phyloP scores from a whole-genome alignment of 164 flowering plant species.

The Vitis riparia region DNA sequence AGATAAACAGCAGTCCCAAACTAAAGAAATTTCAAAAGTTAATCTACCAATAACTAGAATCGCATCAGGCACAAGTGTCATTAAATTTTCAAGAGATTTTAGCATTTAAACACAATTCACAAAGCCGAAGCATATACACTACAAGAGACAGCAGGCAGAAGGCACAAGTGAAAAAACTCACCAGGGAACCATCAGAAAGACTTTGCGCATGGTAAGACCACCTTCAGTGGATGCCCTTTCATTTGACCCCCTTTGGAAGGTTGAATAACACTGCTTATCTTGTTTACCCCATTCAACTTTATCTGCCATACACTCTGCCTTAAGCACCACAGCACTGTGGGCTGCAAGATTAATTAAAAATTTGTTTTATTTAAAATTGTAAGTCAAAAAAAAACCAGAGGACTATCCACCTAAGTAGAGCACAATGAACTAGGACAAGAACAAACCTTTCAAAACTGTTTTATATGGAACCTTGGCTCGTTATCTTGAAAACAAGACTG shows the following conservation, averaged over 20 bases:
- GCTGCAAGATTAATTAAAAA: constrained; percentile 49
- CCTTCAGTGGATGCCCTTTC: constrained; percentile 44
- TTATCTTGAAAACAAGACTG: constrained; percentile 77
- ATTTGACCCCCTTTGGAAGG: constrained; percentile 63
- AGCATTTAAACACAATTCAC: no score
- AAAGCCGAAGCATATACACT: no score
- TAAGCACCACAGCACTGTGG: constrained; percentile 80
- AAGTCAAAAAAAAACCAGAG: background rate
- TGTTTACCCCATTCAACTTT: constrained; percentile 88
- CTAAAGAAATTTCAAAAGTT: no score
- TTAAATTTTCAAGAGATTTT: no score
- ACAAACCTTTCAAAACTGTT: constrained; percentile 85
- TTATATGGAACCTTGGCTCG: constrained; percentile 90
- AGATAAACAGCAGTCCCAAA: no score
- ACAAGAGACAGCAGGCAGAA: no score
- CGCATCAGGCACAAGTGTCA: no score
- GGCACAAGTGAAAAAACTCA: constrained; percentile 32
- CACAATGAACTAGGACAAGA: background rate
- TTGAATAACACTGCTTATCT: constrained; percentile 58
- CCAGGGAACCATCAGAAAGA: constrained; percentile 94
- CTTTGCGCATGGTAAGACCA: constrained; percentile 77
- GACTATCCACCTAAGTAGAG: no score
- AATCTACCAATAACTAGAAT: no score
- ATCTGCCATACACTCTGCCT: constrained; percentile 82
- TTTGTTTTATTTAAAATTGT: background rate